Evolutionary conservation across 352 stramenopile genomes (phyloP).

Genomic region (Phytophthora cryptogea): DNA sequence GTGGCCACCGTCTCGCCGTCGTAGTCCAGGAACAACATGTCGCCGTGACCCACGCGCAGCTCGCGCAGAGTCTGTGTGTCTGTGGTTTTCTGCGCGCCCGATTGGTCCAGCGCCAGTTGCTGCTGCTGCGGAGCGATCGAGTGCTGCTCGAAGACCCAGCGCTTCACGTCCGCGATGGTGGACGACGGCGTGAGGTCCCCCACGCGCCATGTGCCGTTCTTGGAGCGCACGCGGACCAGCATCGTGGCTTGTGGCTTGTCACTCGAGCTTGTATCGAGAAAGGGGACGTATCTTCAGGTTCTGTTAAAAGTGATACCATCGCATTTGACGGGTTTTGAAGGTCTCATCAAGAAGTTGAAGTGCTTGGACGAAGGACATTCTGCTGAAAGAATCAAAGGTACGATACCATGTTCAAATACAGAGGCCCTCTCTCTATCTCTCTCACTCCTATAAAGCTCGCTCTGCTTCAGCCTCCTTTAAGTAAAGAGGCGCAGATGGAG

Average conservation of each 20-base stretch:
- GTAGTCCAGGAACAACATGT: slow-evolving; percentile 84
- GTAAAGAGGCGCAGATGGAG: slow-evolving; percentile 10
- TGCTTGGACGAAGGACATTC: neutral
- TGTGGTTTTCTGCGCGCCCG: slow-evolving; percentile 35
- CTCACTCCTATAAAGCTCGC: slow-evolving; percentile 4
- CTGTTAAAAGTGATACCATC: neutral
- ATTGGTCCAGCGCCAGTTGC: slow-evolving; percentile 60
- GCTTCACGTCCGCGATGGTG: slow-evolving; percentile 74
- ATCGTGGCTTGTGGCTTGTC: slow-evolving; percentile 34
- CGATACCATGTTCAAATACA: slow-evolving; percentile 44
- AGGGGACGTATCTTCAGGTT: slow-evolving; percentile 8
- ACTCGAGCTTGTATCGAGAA: slow-evolving; percentile 11
- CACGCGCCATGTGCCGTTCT: slow-evolving; percentile 90
- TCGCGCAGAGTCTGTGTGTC: slow-evolving; percentile 64
- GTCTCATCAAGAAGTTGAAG: slow-evolving; percentile 8
- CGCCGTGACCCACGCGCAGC: slow-evolving; percentile 70
- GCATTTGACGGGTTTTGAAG: slow-evolving; percentile 11
- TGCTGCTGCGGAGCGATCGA: slow-evolving; percentile 57
- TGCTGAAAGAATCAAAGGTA: slow-evolving; percentile 19
- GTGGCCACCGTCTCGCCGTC: slow-evolving; percentile 67
- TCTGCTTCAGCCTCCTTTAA: slow-evolving; percentile 4
- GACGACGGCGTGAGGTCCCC: slow-evolving; percentile 59
- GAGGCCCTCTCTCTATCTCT: slow-evolving; percentile 23
- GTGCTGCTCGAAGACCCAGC: slow-evolving; percentile 79
- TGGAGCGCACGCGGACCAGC: slow-evolving; percentile 85